Conservation (phyloP, 768 basidiomycete genomes). For the Pulveroboletus sp. region DNA sequence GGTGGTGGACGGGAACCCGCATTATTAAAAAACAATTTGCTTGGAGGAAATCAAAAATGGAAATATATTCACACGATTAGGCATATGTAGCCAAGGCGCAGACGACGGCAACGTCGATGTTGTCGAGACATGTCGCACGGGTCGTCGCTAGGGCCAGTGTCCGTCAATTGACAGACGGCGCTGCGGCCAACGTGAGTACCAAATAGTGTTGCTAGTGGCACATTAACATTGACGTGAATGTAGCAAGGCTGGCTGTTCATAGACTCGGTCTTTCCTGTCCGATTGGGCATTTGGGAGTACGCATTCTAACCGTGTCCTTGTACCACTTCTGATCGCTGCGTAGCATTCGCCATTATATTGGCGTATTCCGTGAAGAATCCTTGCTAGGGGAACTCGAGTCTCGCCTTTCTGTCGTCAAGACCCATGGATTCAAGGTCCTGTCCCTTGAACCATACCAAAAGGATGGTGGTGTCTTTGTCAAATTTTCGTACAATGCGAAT, state of each 20-base stretch:
- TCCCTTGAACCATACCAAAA: slow-evolving; percentile 66
- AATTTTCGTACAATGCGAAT: slow-evolving; percentile 54
- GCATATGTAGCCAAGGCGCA: neutral
- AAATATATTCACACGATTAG: slow-evolving; percentile 9
- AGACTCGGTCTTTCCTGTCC: slow-evolving; percentile 77
- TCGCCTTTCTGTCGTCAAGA: slow-evolving; percentile 50
- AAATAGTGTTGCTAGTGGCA: slow-evolving; percentile 11
- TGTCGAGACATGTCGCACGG: slow-evolving; percentile 10
- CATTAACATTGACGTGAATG: slow-evolving; percentile 1
- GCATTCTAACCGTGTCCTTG: slow-evolving; percentile 24
- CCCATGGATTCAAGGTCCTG: slow-evolving; percentile 59
- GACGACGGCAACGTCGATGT: slow-evolving; percentile 11
- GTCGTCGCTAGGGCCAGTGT: neutral
- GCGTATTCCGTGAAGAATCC: slow-evolving; percentile 56
- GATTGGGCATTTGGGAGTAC: slow-evolving; percentile 71
- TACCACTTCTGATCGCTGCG: slow-evolving; percentile 4
- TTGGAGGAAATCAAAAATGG: slow-evolving; percentile 9
- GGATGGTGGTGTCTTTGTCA: slow-evolving; percentile 85
- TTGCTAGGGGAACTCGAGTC: slow-evolving; percentile 47
- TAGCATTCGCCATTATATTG: slow-evolving; percentile 66
- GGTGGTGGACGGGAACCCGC: slow-evolving; percentile 22
- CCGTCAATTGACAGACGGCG: slow-evolving; percentile 8
- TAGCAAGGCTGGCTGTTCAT: slow-evolving; percentile 64
- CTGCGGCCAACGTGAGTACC: slow-evolving; percentile 19
- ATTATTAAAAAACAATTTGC: slow-evolving; percentile 23